Percentiles rank a stretch among this genome's conserved stretches.
phyloP scores from a whole-genome alignment of 192 early-diverging fungal species.

The Backusella parvicylindrica region DNA sequence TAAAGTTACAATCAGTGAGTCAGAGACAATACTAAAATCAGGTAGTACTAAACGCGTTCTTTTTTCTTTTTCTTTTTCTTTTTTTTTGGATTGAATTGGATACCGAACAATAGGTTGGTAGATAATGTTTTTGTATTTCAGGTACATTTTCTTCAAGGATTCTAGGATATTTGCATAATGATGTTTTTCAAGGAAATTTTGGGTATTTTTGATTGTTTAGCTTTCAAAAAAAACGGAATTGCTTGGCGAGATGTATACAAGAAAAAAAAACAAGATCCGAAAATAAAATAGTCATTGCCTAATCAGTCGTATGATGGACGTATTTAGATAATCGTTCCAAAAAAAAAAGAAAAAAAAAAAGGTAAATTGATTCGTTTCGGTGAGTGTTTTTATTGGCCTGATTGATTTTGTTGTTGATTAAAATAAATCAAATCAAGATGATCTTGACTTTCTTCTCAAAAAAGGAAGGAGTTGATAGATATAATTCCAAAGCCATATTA shows the following conservation, averaged over 20 bases:
- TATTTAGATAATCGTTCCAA: neutral
- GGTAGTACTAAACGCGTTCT: neutral
- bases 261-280: neutral
- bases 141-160: neutral
- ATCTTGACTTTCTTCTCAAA: neutral
- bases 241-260: neutral
- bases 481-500: neutral
- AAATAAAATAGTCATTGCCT: neutral
- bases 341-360: neutral
- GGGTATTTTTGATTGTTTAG: no score
- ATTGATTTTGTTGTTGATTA: neutral
- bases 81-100: neutral
- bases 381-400: neutral
- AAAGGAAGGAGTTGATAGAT: neutral
- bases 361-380: neutral
- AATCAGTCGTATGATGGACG: neutral
- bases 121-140: neutral
- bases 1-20: neutral
- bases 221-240: neutral
- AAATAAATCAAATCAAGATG: neutral
- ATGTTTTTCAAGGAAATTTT: no score
- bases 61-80: neutral
- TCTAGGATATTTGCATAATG: neutral
- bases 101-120: neutral
- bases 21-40: neutral